Percentiles rank a stretch among this genome's conserved stretches.
Evolutionary conservation across 768 basidiomycete species (phyloP).

Genomic region (Russula sp.): DNA sequence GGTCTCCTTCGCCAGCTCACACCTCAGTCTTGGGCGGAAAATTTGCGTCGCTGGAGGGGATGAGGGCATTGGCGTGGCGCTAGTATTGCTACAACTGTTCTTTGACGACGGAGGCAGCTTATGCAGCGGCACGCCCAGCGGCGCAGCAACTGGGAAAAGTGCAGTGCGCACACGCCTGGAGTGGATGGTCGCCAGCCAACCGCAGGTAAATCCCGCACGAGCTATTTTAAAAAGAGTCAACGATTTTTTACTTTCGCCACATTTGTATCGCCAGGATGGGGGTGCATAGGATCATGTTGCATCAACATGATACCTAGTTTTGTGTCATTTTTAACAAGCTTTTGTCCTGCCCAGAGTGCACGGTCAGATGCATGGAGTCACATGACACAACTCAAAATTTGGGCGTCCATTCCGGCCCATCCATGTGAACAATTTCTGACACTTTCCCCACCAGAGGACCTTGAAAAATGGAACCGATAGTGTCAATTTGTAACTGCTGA

Average conservation of each 20-base stretch:
- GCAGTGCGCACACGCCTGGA: conserved; percentile 68
- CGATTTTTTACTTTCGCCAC: conserved; percentile 52
- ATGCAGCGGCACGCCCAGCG: not conserved
- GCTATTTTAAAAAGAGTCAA: conserved; percentile 75
- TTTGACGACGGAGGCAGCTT: conserved; percentile 47
- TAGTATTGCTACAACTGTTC: conserved; percentile 49
- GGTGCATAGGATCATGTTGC: not conserved
- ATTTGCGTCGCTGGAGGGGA: conserved; percentile 56
- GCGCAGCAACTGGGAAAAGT: conserved; percentile 40
- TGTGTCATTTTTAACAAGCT: not conserved
- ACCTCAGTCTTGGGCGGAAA: conserved; percentile 35
- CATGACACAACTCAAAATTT: too few relatives aligned
- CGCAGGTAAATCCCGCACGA: conserved; percentile 76
- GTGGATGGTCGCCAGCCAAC: conserved; percentile 74
- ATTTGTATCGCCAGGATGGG: not conserved
- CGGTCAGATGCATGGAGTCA: too few relatives aligned
- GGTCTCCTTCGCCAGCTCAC: conserved; percentile 37
- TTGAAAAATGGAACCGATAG: too few relatives aligned
- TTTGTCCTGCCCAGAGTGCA: too few relatives aligned
- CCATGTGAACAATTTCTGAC: too few relatives aligned
- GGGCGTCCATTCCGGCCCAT: too few relatives aligned
- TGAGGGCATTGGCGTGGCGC: conserved; percentile 51
- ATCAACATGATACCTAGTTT: not conserved
- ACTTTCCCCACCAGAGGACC: too few relatives aligned
- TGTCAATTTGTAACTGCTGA: too few relatives aligned